A percentile compares a stretch with the other conserved stretches of the same genome.
Conservation (phyloP, 78 protist species). For the Dictyostelium intermedium region DNA sequence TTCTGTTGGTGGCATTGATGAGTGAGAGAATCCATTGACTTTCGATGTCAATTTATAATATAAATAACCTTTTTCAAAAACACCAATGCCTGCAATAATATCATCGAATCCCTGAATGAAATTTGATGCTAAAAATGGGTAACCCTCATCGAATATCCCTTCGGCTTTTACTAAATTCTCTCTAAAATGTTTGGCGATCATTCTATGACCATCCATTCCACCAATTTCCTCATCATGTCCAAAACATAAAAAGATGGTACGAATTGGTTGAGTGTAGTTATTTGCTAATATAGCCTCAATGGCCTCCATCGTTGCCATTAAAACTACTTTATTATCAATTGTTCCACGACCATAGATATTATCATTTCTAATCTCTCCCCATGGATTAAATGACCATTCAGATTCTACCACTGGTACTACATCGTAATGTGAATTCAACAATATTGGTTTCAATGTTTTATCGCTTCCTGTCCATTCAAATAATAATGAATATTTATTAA, state of each 20-base stretch:
- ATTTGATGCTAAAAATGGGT: slow-evolving; percentile 8
- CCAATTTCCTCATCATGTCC: slow-evolving; percentile 77
- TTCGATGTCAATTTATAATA: background rate
- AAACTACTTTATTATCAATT: slow-evolving; percentile 36
- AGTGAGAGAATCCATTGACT: background rate
- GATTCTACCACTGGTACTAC: slow-evolving; percentile 25
- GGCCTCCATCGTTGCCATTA: slow-evolving; percentile 39
- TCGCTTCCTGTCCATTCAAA: slow-evolving; percentile 52
- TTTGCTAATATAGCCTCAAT: slow-evolving; percentile 10
- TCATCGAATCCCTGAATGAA: slow-evolving; percentile 1
- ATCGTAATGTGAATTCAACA: slow-evolving; percentile 45
- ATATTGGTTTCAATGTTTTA: slow-evolving; percentile 30
- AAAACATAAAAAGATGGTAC: slow-evolving; percentile 31
- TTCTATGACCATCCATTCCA: slow-evolving; percentile 23
- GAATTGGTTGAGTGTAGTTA: background rate
- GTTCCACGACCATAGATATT: slow-evolving; percentile 65
- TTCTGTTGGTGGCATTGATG: slow-evolving; percentile 38
- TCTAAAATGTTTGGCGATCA: background rate
- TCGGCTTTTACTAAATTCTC: background rate
- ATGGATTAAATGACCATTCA: slow-evolving; percentile 37
- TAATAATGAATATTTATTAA: slow-evolving; percentile 1
- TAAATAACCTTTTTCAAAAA: slow-evolving; percentile 42
- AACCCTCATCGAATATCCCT: slow-evolving; percentile 41
- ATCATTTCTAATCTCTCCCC: slow-evolving; percentile 18
- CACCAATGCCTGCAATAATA: slow-evolving; percentile 22